A percentile compares a stretch with the other conserved stretches of the same genome.
Conservation (phyloP, 73 alveolate species). For the Symbiodinium natans region DNA sequence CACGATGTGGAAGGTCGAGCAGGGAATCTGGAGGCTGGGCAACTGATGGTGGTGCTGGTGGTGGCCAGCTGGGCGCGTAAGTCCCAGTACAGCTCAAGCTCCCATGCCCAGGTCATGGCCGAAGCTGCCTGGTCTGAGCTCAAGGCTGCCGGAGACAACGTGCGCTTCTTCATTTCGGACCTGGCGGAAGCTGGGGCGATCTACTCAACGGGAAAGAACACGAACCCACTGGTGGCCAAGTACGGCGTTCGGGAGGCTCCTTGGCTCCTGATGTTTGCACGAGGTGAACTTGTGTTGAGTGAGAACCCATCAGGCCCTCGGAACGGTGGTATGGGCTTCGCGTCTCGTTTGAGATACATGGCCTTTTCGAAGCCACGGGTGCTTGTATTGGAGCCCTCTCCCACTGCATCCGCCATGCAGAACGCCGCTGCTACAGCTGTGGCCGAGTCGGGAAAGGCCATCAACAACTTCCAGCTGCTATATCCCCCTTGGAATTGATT, state of each 20-base stretch:
- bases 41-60: slow-evolving; percentile 61
- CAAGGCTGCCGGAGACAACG: slow-evolving; percentile 57
- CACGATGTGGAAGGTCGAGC: slow-evolving; percentile 51
- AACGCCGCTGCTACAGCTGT: neutral
- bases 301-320: slow-evolving; percentile 66
- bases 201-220: slow-evolving; percentile 24
- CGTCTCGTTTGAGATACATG: slow-evolving; percentile 24
- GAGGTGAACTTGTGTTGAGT: slow-evolving; percentile 65
- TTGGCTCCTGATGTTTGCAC: slow-evolving; percentile 83
- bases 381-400: neutral
- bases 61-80: slow-evolving; percentile 68
- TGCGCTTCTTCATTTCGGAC: slow-evolving; percentile 28
- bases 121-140: slow-evolving; percentile 78
- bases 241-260: slow-evolving; percentile 83
- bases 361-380: slow-evolving; percentile 9
- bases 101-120: slow-evolving; percentile 80
- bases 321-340: slow-evolving; percentile 85
- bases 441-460: neutral
- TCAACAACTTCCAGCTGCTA: slow-evolving; percentile 76
- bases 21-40: slow-evolving; percentile 38
- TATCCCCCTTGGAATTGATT: no score
- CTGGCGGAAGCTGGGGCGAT: slow-evolving; percentile 76
- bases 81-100: slow-evolving; percentile 54
- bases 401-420: neutral
- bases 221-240: slow-evolving; percentile 38